Evolutionary conservation across 306 rosid genomes (phyloP).

Genomic region (Quercus agrifolia): DNA sequence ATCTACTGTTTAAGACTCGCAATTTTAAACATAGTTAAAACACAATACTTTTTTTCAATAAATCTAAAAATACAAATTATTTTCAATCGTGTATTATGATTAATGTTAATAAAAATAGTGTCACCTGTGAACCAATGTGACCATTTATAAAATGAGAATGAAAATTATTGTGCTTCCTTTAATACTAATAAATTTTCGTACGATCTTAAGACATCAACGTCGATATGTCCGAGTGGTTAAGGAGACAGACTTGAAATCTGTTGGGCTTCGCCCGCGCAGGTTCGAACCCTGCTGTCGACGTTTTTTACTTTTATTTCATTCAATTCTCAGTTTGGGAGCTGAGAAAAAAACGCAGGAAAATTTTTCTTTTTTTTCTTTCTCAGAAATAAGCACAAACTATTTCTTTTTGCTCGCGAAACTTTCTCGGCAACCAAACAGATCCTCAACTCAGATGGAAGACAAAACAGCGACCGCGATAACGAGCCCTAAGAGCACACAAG

Average conservation of each 20-base stretch:
- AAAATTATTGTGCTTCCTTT: rapidly evolving
- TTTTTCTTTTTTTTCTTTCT: too few relatives aligned
- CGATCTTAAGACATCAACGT: not conserved
- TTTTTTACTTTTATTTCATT: not conserved
- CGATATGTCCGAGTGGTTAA: constrained; percentile 62
- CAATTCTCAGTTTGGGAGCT: constrained; percentile 7
- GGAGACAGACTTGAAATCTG: constrained; percentile 69
- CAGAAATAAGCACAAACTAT: not conserved
- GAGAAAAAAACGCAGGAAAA: constrained; percentile 8
- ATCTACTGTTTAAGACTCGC: rapidly evolving
- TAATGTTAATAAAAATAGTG: too few relatives aligned
- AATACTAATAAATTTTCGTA: too few relatives aligned
- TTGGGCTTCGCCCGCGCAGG: constrained; percentile 62
- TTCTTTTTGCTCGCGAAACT: not conserved
- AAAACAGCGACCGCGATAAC: constrained; percentile 22
- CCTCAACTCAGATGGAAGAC: constrained; percentile 45
- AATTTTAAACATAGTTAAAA: too few relatives aligned
- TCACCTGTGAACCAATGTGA: rapidly evolving
- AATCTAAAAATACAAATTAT: too few relatives aligned
- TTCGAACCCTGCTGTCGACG: constrained; percentile 66
- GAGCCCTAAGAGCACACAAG: constrained; percentile 58
- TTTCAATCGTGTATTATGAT: too few relatives aligned
- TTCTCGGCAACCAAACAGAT: not conserved
- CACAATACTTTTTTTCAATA: too few relatives aligned
- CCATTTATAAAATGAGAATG: too few relatives aligned